A percentile compares a stretch with the other conserved stretches of the same genome.
Evolutionary conservation across 2,329 filamentous ascomycete genomes (phyloP).

Genomic region (Xylaria multiplex): DNA sequence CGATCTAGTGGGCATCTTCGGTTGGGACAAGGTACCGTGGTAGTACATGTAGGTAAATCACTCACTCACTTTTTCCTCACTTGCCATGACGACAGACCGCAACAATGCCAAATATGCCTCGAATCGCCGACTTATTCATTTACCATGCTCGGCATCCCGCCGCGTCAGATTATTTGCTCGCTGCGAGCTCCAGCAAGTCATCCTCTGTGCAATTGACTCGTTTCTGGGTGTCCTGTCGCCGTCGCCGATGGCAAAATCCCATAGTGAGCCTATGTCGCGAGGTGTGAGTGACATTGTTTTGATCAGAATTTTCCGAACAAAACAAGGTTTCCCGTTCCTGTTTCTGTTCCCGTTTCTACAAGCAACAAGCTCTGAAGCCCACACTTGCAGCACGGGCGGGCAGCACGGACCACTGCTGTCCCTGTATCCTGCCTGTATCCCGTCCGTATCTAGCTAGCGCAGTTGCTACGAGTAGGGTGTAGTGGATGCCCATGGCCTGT

Average conservation of each 20-base stretch:
- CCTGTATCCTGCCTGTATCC: not conserved
- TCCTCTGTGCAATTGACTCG: slow-evolving; percentile 28
- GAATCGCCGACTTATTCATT: slow-evolving; percentile 22
- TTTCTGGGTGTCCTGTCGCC: not conserved
- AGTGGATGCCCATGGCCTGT: too few species aligned
- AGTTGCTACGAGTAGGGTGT: too few species aligned
- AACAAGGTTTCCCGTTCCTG: slow-evolving; percentile 31
- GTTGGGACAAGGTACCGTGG: slow-evolving; percentile 15
- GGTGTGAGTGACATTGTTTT: slow-evolving; percentile 38
- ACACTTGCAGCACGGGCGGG: slow-evolving; percentile 17
- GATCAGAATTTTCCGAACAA: slow-evolving; percentile 37
- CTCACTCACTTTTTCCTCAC: slow-evolving; percentile 38
- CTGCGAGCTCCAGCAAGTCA: not conserved
- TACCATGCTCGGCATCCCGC: slow-evolving; percentile 6
- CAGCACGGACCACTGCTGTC: slow-evolving; percentile 27
- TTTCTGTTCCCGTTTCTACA: slow-evolving; percentile 24
- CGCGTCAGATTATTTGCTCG: not conserved
- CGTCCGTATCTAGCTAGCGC: too few species aligned
- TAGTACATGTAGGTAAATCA: slow-evolving; percentile 41
- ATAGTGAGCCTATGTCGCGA: not conserved
- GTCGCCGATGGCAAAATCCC: slow-evolving; percentile 9
- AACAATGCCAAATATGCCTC: slow-evolving; percentile 37
- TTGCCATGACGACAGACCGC: slow-evolving; percentile 40
- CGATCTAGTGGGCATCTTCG: slow-evolving; percentile 26
- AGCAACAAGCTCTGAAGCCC: slow-evolving; percentile 28